phyloP scores from a whole-genome alignment of 371 early-diverging fungal genomes.

The Rhizopus delemar region DNA sequence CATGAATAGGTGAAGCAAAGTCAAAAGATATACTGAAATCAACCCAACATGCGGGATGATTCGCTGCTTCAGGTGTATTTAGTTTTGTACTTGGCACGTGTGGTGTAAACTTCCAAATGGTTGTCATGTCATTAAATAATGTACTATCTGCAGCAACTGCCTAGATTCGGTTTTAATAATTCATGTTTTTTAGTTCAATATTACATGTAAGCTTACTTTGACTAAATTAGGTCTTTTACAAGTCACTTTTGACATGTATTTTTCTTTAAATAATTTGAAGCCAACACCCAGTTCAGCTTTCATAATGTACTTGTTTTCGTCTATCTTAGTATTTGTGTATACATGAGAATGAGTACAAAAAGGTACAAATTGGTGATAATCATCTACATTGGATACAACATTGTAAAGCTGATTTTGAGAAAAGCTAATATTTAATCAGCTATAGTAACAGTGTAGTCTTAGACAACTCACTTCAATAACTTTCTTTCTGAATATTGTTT shows the following conservation, averaged over 20 bases:
- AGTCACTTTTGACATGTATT: conserved; percentile 76
- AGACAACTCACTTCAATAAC: conserved; percentile 29
- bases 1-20: conserved; percentile 75
- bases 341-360: conserved; percentile 73
- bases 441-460: conserved; percentile 6
- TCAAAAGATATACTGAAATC: conserved; percentile 80
- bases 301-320: conserved; percentile 33
- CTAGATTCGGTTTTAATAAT: conserved; percentile 18
- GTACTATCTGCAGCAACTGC: conserved; percentile 69
- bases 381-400: conserved; percentile 74
- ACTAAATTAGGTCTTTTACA: conserved; percentile 60
- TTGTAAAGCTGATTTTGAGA: conserved; percentile 74
- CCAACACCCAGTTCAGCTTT: conserved; percentile 77
- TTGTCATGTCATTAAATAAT: conserved; percentile 68
- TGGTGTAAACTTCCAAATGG: conserved; percentile 71
- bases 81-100: conserved; percentile 35
- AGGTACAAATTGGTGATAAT: conserved; percentile 78
- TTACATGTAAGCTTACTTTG: conserved; percentile 30
- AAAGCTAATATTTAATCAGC: conserved; percentile 43
- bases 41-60: conserved; percentile 62
- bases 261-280: conserved; percentile 71
- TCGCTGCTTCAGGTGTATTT: conserved; percentile 32
- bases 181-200: no score
- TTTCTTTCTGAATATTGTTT: conserved; percentile 37
- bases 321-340: conserved; percentile 32